These are phyloP conservation scores for Fusarium sp. DNA, from an alignment of 2,329 filamentous ascomycete genomes.

Conservation along the genomic window DNA sequence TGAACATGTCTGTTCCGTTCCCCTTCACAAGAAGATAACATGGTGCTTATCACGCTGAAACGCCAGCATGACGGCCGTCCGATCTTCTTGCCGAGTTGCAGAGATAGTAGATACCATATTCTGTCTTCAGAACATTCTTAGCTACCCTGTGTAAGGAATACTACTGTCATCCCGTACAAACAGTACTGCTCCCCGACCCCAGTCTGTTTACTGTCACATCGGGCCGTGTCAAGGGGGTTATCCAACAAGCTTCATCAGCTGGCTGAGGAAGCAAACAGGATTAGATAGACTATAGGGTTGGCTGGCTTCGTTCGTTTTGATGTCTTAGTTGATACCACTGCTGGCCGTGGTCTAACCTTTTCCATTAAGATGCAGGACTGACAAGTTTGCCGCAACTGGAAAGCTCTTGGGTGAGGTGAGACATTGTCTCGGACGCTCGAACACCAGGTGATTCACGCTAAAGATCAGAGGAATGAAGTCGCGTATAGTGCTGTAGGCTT, in stretches of 20 bases:
- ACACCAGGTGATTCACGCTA: background rate
- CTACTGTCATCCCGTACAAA: background rate
- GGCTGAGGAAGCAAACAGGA: no score
- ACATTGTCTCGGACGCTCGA: background rate
- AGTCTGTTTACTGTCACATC: background rate
- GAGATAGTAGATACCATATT: no score
- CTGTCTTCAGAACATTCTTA: background rate
- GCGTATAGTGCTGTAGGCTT: background rate
- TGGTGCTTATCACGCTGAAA: background rate
- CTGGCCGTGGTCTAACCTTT: constrained; percentile 4
- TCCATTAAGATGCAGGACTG: background rate
- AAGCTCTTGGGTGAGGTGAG: background rate
- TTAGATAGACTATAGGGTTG: no score
- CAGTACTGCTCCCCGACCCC: background rate
- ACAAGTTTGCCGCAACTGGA: background rate
- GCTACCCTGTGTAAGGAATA: no score
- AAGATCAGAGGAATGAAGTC: constrained; percentile 1
- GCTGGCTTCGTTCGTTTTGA: background rate
- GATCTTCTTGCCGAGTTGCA: no score
- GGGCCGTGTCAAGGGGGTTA: background rate
- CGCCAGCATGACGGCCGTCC: background rate
- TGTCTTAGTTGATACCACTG: constrained; percentile 13
- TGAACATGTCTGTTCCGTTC: constrained; percentile 2
- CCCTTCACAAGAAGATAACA: background rate
- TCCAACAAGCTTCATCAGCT: background rate